Evolutionary conservation across 192 early-diverging fungal genomes (phyloP), one percentile per base, ranked within the genome.

Genomic region (Paraglomus brasilianum): DNA sequence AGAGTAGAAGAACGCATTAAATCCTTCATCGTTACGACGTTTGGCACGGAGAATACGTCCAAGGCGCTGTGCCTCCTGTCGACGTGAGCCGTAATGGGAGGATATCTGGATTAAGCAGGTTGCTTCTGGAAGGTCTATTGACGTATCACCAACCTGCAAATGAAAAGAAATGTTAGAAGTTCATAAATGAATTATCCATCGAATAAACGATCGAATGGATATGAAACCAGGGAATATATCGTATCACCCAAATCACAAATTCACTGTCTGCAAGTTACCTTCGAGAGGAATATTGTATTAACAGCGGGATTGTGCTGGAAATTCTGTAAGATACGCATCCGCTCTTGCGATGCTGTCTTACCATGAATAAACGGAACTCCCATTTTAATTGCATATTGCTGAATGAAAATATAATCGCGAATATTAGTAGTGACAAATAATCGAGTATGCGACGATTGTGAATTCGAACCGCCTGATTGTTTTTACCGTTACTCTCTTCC

Each of bases 21-120:
- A 95, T 0, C 94, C 93, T 66, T 92, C 91, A 67, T 93, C 92
- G 66, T 94, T 97, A 71, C 91, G 85, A 44, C 92, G 81, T 75
- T 98, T 98, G 14, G 96, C 97, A 72, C 96, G 85, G 66, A 98
- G 76, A 80, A 98, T 98, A 77, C 86, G 95, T 21, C 86, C 67
- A 30, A 99, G 80, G 6, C 98, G 87, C 81, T 99, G 98, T 0
- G 98, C 98, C 80, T 99, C 98, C 80, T 99, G 98, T 55, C 98
- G 86, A 48, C 98, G 88, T 8, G 93, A 96, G 13, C 98, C 96
- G 77, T 94, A 99, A 71, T 99, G 98, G 0, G 93, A 94, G 4
- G 96, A 98, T 0, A 99, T 95, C 76, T 99, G 98, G 76, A 99
- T 98, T 66, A 99, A 80, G 66, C 94, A 96, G 0, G 93, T 97